Evolutionary conservation across 176 grass and related monocot genomes (phyloP).

Genomic region (Avena atlantica): DNA sequence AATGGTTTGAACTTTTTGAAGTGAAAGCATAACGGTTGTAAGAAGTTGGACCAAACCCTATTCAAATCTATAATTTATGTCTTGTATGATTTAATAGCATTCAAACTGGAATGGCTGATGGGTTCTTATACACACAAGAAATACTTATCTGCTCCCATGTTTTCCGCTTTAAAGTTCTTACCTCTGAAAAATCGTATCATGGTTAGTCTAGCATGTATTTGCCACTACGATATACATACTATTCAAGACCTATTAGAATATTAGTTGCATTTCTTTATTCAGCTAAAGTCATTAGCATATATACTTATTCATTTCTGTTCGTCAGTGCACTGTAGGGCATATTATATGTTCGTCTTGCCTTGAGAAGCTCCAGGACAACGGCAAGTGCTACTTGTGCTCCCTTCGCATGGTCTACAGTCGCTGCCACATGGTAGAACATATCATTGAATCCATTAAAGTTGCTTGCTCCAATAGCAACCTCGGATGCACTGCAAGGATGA

Average conservation of each 20-base stretch:
- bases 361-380: background rate
- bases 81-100: background rate
- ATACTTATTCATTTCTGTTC: background rate
- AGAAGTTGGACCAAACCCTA: background rate
- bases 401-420: too few species aligned
- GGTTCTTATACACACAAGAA: background rate
- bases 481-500: background rate
- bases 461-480: background rate
- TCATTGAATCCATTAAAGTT: constrained; percentile 1
- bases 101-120: background rate
- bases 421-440: background rate
- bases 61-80: too few species aligned
- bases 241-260: background rate
- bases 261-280: background rate
- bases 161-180: background rate
- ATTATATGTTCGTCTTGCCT: background rate
- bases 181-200: background rate
- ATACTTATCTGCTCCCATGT: background rate
- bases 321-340: background rate
- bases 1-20: background rate
- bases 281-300: background rate
- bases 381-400: background rate
- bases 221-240: background rate
- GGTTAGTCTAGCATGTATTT: background rate
- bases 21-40: background rate